Conservation (phyloP, 2,329 filamentous ascomycete genomes). For the Polychaeton citri region DNA sequence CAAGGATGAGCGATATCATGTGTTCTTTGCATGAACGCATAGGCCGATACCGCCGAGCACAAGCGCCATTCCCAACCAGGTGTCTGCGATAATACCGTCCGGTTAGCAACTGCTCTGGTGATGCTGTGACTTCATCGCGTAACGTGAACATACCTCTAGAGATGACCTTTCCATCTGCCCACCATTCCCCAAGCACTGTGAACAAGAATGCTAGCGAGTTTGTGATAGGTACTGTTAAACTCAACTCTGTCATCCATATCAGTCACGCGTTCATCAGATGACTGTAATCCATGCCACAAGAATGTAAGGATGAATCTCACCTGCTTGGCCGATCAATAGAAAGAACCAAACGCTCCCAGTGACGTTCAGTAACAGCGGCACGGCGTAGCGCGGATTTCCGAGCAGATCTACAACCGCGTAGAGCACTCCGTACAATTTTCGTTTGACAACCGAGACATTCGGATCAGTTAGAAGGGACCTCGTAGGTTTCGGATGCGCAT, state of each 20-base stretch:
- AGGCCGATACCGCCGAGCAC: constrained; percentile 70
- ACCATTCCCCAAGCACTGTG: constrained; percentile 90
- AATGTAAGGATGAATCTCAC: constrained; percentile 46
- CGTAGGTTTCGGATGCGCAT: constrained; percentile 33
- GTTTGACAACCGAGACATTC: constrained; percentile 45
- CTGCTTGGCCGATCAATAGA: constrained; percentile 78
- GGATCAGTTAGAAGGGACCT: constrained; percentile 31
- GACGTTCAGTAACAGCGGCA: constrained; percentile 75
- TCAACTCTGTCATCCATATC: constrained; percentile 68
- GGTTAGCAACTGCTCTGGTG: constrained; percentile 2
- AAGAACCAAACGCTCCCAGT: constrained; percentile 97
- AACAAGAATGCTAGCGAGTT: constrained; percentile 95
- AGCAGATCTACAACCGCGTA: constrained; percentile 70
- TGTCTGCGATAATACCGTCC: constrained; percentile 42
- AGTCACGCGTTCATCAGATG: too few species aligned
- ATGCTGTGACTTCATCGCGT: neutral
- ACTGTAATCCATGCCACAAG: too few species aligned
- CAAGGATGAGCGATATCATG: too few species aligned
- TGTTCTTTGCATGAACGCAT: constrained; percentile 53
- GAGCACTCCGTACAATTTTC: constrained; percentile 49
- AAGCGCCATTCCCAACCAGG: constrained; percentile 67
- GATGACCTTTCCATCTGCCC: constrained; percentile 83
- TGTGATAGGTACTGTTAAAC: constrained; percentile 84
- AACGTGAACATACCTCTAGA: constrained; percentile 55
- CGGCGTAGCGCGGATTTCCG: constrained; percentile 66